Evolutionary conservation across 139 green algal genomes (phyloP), one percentile per base, ranked within the genome.

Genomic region (Micractinium sp.): DNA sequence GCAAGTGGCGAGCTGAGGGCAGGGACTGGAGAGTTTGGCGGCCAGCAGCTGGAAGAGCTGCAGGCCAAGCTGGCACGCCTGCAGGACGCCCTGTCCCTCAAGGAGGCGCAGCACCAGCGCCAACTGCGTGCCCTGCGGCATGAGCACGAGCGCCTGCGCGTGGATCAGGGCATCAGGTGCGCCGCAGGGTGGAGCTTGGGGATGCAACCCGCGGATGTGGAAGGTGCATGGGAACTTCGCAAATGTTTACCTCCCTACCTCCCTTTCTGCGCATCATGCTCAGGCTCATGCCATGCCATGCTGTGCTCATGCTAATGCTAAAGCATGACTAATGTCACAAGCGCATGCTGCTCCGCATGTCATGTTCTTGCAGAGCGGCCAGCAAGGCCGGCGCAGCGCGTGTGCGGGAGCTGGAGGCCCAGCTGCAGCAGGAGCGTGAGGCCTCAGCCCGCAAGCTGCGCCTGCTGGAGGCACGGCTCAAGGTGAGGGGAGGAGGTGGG

Each of bases 91-190:
- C 63, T 87, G 66, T 3, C 33, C 23, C 27, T 66, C 38, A 87
- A 87, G 29, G 83, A 87, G 66, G 83, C 66, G 83, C 83, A 87
- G 83, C 83, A 87, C 47, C 67, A 53, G 38, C 83, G 83, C 20
- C 83, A 87, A 27, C 23, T 87, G 20, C 27, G 67, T 3, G 5
- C 7, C 7, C 71, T 87, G 38, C 66, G 53, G 67, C 83, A 39
- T 23, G 83, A 87, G 67, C 83, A 87, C 29, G 67, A 87, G 83
- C 36, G 39, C 19, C 67, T 87, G 83, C 63, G 83, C 2, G 71
- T 79, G 3, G 35, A 63, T 3, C 60, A 87, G 67, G 38, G 67
- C 67, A 87, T 87, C 66, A 35, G 83, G 83, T 87, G 38, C 18
- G 66, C 1, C 9, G 5, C 3, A 27, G 19, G 16, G 19, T 4